phyloP scores from a whole-genome alignment of 2,329 filamentous ascomycete genomes.

The Colletotrichum viniferum region DNA sequence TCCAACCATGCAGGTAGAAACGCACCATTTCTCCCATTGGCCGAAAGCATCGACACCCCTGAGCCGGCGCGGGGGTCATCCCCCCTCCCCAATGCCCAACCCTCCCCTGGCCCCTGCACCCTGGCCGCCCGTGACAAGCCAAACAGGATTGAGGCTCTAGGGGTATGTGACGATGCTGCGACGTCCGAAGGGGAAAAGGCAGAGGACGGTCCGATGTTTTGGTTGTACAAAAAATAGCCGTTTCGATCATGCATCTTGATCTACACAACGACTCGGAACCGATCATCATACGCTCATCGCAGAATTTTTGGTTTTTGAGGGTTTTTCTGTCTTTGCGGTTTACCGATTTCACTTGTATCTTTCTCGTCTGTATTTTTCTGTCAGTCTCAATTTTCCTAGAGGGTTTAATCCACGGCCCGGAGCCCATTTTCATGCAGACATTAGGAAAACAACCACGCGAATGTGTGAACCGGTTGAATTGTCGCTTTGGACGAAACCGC shows the following conservation, averaged over 20 bases:
- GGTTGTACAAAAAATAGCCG: background rate
- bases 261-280: background rate
- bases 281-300: background rate
- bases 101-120: background rate
- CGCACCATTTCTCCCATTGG: slow-evolving; percentile 2
- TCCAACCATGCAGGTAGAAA: background rate
- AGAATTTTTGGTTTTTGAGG: background rate
- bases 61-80: background rate
- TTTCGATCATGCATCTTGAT: background rate
- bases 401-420: background rate
- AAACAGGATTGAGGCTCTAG: slow-evolving; percentile 5
- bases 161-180: slow-evolving; percentile 14
- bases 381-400: background rate
- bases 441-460: background rate
- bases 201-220: background rate
- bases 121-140: background rate
- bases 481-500: background rate
- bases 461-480: background rate
- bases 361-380: background rate
- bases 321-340: background rate
- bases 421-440: background rate
- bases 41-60: background rate
- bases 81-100: background rate
- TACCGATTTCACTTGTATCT: background rate
- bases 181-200: background rate